Base-by-base conservation (phyloP, 2,329 filamentous ascomycete species). In the Botryosphaeria agaves region DNA sequence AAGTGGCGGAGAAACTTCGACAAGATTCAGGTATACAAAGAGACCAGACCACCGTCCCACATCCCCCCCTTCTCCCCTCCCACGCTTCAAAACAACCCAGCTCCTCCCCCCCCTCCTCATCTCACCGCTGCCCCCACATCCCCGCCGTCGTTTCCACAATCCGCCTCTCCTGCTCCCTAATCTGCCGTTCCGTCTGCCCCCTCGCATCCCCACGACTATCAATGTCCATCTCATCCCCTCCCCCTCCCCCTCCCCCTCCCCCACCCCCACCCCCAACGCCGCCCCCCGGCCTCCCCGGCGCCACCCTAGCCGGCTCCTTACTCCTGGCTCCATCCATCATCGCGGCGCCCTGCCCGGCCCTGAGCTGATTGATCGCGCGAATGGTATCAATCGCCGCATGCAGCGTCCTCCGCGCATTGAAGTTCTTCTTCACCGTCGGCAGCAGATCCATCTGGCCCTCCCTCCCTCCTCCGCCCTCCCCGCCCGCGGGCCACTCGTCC, bases 331-430 rank as follows among this genome's bases (percentile, higher is more conserved):
- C 70, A 34, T 75, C 69, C 66, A 71, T 70, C 61, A 73, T 70
- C 3, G 52, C 59, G 23, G 69, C 59, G 7, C 50, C 45, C 3
- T 64, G 65, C 17, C 69, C 70, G 24, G 72, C 70, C 36, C 72
- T 58, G 9, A 76, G 52, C 48, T 76, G 74, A 45, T 76, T 76
- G 48, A 76, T 76, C 2, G 72, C 72, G 15, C 72, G 61, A 18
- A 76, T 72, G 1, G 72, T 76, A 47, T 76, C 72, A 41, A 76
- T 76, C 11, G 72, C 72, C 34, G 72, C 72, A 49, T 76, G 72
- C 20, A 76, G 55, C 8, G 71, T 76, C 25, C 71, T 56, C 2
- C 72, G 55, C 2, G 72, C 72, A 38, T 76, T 76, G 59, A 76
- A 76, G 46, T 76, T 76, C 61, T 76, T 76, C 61, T 75, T 75